phyloP scores from a whole-genome alignment of 306 rosid species.

The Casuarina glauca region DNA sequence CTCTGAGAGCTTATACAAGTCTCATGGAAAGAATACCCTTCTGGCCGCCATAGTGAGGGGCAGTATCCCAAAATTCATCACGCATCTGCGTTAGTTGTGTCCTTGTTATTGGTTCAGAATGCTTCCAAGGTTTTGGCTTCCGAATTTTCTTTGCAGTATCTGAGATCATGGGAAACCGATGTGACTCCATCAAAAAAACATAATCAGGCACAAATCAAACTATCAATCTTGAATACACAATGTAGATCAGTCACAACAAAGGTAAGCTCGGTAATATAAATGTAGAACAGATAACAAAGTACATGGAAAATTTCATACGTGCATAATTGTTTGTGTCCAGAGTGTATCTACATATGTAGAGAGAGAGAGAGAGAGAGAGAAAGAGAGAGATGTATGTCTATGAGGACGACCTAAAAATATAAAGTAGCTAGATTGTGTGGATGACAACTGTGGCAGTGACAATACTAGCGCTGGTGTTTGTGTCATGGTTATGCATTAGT shows the following conservation, averaged over 20 bases:
- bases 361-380: too few species aligned
- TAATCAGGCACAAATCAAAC: neutral
- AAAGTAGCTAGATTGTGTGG: too few species aligned
- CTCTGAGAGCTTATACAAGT: neutral
- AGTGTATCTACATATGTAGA: too few species aligned
- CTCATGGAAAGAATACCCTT: conserved; percentile 13
- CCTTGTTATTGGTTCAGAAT: conserved; percentile 29
- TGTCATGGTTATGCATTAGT: neutral
- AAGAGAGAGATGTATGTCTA: too few species aligned
- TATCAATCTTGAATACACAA: neutral
- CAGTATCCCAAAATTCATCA: conserved; percentile 38
- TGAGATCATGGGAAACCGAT: neutral
- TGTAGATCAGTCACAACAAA: neutral
- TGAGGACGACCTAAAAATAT: too few species aligned
- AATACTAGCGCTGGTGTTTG: neutral
- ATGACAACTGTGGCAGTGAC: neutral
- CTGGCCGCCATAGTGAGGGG: conserved; percentile 33
- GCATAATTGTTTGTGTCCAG: too few species aligned
- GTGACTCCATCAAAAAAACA: neutral
- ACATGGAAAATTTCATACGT: neutral
- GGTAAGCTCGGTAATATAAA: neutral
- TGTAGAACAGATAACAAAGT: neutral
- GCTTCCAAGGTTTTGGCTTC: conserved; percentile 35
- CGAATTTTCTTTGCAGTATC: conserved; percentile 10
- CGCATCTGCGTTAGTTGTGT: conserved; percentile 27